Evolutionary conservation across 2,329 filamentous ascomycete genomes (phyloP).

Genomic region (Fonsecaea multimorphosa): DNA sequence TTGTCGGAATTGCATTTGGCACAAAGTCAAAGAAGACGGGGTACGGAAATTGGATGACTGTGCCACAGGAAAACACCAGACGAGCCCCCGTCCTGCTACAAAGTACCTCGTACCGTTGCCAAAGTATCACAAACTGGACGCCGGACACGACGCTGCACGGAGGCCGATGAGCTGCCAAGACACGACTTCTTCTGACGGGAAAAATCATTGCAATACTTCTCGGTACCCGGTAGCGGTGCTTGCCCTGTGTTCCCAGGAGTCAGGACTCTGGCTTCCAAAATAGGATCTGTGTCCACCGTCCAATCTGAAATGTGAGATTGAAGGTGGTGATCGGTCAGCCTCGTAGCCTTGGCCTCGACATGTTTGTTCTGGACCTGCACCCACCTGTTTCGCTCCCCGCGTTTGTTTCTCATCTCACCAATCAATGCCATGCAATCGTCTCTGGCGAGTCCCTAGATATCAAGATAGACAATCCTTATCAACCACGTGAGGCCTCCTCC

Average conservation of each 20-base stretch:
- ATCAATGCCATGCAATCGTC: background rate
- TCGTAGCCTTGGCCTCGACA: background rate
- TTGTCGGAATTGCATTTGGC: background rate
- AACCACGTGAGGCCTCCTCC: background rate
- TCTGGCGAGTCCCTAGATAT: no score
- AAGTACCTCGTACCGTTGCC: background rate
- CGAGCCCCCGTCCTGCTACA: no score
- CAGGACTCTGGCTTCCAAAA: no score
- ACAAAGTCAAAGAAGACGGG: slow-evolving; percentile 2
- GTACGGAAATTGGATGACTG: slow-evolving; percentile 5
- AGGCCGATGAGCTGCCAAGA: background rate
- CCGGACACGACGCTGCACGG: background rate
- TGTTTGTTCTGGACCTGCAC: background rate
- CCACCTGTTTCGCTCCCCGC: background rate
- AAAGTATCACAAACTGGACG: background rate
- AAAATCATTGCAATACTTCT: no score
- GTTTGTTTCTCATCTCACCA: background rate
- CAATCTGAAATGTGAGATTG: no score
- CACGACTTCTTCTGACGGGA: background rate
- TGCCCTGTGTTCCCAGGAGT: background rate
- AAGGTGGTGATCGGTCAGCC: background rate
- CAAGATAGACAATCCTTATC: background rate
- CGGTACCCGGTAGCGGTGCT: no score
- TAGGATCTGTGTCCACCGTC: background rate
- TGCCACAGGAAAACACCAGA: background rate